Conservation (phyloP, 1,284 basidiomycete species). For the Peniophora sp. region DNA sequence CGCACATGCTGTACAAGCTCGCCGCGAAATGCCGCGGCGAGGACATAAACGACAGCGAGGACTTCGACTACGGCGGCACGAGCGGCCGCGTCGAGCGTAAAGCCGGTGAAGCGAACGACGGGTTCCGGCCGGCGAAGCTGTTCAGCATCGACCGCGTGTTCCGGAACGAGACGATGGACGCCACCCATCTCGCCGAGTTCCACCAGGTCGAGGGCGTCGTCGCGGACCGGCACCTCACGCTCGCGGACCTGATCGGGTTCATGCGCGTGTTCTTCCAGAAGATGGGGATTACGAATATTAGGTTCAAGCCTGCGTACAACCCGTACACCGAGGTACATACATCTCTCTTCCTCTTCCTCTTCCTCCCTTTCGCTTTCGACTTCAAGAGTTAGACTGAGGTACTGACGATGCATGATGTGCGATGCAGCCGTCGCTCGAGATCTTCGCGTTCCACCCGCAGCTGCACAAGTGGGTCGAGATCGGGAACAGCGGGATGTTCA, state of each 20-base stretch:
- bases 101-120: conserved; percentile 33
- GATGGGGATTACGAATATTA: conserved; percentile 89
- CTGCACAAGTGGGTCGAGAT: conserved; percentile 96
- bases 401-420: too few relatives aligned
- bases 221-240: conserved; percentile 87
- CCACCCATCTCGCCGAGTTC: conserved; percentile 99
- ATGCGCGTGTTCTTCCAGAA: conserved; percentile 98
- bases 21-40: conserved; percentile 73
- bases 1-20: conserved; percentile 91
- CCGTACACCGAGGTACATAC: conserved; percentile 83
- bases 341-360: conserved; percentile 6
- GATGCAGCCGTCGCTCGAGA: conserved; percentile 92
- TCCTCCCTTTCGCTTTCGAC: not conserved
- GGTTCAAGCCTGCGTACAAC: conserved; percentile 98
- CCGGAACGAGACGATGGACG: conserved; percentile 98
- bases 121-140: conserved; percentile 93
- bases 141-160: conserved; percentile 99
- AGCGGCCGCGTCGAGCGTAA: conserved; percentile 7
- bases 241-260: conserved; percentile 98
- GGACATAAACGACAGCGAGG: conserved; percentile 5
- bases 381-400: too few relatives aligned
- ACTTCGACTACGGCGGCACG: conserved; percentile 7
- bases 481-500: conserved; percentile 97
- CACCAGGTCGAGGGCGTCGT: conserved; percentile 99
- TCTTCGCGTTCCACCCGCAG: conserved; percentile 96